Evolutionary conservation across 345 rosid species (phyloP), one percentile per base, ranked within the genome.

Genomic region (Hibiscus trionum): DNA sequence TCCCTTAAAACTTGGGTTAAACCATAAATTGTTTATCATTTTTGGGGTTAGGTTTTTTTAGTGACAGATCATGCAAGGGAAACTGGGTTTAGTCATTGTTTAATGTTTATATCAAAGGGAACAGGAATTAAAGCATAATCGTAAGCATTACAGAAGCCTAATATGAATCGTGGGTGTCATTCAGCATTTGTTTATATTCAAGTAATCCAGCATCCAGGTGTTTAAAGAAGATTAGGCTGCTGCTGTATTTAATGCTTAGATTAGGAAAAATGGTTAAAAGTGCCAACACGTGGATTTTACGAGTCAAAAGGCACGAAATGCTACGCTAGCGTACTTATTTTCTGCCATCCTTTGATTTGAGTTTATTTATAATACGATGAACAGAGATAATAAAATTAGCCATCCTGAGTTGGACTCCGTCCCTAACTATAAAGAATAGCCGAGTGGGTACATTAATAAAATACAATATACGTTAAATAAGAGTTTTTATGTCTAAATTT

Each of bases 51-150:
- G 74, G 74, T 58, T 71, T 12, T 7, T 70, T 70, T 57, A 57
- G 14, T 58, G 8, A 11, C 7, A 21, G 26, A 53, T 53, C 29
- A 10, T 33, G 33, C 46, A 21, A 57, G 33, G 66, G 66, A 61
- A 16, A 17, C 63, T 56, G 4, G 63, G 63, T 4, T 70, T 35
- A 55, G 37, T 56, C 53, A 70, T 56, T 70, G 73, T 59, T 71
- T 37, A 71, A 57, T 70, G 73, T 59, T 71, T 37, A 71, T 70
- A 21, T 15, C 27, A 26, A 24, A 52, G 74, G 74, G 52, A 44
- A 46, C 74, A 71, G 24, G 66, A 71, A 42, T 1, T 27, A 71
- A 29, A 46, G 65, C 66, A 0, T 26, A 7, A 11, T 17, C 52
- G 21, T 21, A 9, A n/a, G 11, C 44, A 58, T 19, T 21, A 12